These are phyloP conservation scores for Ustilago cynodontis DNA, from an alignment of 1,284 basidiomycete genomes.

Conservation along the genomic window DNA sequence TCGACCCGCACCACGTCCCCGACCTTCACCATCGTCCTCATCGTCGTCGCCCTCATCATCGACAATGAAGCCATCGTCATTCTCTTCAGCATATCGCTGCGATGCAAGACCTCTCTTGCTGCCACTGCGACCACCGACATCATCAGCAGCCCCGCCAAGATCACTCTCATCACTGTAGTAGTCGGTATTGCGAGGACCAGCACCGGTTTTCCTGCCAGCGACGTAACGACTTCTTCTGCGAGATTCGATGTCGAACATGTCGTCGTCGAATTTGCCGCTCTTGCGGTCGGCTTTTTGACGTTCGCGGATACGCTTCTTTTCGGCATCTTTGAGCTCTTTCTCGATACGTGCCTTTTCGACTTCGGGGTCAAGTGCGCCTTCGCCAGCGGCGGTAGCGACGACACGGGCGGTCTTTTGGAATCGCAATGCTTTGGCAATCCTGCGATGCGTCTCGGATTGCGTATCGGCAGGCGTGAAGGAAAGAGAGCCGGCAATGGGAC, in stretches of 20 bases:
- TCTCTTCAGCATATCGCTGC: constrained; percentile 53
- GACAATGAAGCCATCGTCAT: constrained; percentile 68
- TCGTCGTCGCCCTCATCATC: constrained; percentile 58
- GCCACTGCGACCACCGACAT: constrained; percentile 27
- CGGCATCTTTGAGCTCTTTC: constrained; percentile 63
- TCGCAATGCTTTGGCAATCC: constrained; percentile 87
- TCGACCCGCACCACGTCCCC: constrained; percentile 16
- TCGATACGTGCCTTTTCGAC: constrained; percentile 74
- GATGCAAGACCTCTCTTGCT: constrained; percentile 34
- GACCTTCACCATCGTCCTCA: constrained; percentile 37
- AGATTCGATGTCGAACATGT: constrained; percentile 56
- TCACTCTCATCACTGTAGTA: constrained; percentile 65
- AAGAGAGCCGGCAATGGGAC: constrained; percentile 84
- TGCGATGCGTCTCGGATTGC: constrained; percentile 87
- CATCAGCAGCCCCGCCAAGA: constrained; percentile 38
- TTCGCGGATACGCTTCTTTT: constrained; percentile 64
- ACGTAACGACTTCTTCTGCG: constrained; percentile 37
- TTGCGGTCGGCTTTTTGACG: constrained; percentile 53
- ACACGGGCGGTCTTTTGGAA: constrained; percentile 80
- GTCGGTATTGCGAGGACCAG: constrained; percentile 51
- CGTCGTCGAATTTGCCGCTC: constrained; percentile 53
- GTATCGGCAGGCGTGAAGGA: constrained; percentile 86
- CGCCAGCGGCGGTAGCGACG: constrained; percentile 63
- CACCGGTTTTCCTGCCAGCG: constrained; percentile 41
- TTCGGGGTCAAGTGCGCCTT: constrained; percentile 72